Conservation (phyloP, 176 grass and related monocot species). For the Triticum dicoccoides region DNA sequence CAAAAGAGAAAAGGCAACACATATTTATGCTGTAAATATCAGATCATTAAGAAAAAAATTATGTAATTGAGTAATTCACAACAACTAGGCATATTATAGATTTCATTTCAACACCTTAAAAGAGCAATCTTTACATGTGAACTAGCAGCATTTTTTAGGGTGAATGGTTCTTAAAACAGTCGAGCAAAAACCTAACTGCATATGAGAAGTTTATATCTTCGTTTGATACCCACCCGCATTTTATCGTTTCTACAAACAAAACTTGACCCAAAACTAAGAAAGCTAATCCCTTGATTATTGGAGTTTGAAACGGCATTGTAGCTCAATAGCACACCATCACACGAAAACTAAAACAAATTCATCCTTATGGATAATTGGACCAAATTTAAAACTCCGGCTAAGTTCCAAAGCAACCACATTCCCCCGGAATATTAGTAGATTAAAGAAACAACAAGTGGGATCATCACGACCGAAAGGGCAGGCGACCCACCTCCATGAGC, state of each 20-base stretch:
- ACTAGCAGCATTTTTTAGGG: background rate
- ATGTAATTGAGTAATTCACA: background rate
- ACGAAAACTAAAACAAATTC: background rate
- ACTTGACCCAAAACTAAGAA: background rate
- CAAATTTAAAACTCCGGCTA: background rate
- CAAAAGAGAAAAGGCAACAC: background rate
- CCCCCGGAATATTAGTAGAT: background rate
- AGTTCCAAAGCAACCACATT: background rate
- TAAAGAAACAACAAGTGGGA: background rate
- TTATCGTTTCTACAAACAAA: background rate
- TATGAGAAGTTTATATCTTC: background rate
- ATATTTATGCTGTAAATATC: background rate
- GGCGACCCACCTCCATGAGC: conserved; percentile 73
- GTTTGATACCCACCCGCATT: background rate
- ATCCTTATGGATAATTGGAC: background rate
- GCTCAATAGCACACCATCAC: background rate
- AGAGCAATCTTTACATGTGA: background rate
- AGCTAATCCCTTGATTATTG: background rate
- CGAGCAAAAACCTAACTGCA: background rate
- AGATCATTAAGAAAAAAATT: background rate
- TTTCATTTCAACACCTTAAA: background rate
- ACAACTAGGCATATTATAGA: background rate
- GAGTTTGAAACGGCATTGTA: conserved; percentile 9
- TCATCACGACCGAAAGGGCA: background rate
- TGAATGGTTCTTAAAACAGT: background rate